These are phyloP conservation scores for Alternaria sp. DNA, from an alignment of 2,329 filamentous ascomycete genomes.

Conservation along the genomic window DNA sequence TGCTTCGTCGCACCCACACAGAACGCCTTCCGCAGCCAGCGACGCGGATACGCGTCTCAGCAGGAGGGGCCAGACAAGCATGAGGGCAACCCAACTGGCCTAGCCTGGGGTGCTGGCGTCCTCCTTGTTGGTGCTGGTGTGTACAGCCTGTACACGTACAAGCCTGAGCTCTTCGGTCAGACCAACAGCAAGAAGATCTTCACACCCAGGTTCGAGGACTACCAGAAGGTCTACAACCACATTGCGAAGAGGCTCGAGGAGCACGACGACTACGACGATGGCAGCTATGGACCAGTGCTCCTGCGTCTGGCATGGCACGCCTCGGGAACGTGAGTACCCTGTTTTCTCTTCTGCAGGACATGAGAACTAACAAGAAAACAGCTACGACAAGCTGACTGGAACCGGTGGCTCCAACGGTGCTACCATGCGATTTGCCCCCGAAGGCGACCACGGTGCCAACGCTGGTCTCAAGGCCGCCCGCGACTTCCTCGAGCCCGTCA, in stretches of 20 bases:
- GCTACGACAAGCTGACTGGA: constrained; percentile 81
- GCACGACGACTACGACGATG: constrained; percentile 95
- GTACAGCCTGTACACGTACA: constrained; percentile 62
- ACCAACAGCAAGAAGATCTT: constrained; percentile 61
- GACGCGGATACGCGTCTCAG: constrained; percentile 77
- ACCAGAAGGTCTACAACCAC: constrained; percentile 93
- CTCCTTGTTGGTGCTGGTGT: constrained; percentile 41
- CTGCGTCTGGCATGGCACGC: constrained; percentile 93
- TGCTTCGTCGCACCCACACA: constrained; percentile 67
- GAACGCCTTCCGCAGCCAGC: constrained; percentile 76
- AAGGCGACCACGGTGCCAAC: constrained; percentile 91
- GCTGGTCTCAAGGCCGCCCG: constrained; percentile 86
- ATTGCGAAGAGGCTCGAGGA: constrained; percentile 82
- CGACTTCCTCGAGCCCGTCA: constrained; percentile 91
- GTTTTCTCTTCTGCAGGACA: too few relatives aligned
- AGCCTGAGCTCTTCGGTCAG: constrained; percentile 56
- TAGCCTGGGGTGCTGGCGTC: constrained; percentile 46
- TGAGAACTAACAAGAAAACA: constrained; percentile 30
- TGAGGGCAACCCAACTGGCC: constrained; percentile 61
- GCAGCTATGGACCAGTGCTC: constrained; percentile 91
- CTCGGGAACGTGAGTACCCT: constrained; percentile 71
- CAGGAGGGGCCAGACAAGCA: constrained; percentile 58
- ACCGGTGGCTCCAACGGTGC: constrained; percentile 96
- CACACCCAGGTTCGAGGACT: constrained; percentile 82
- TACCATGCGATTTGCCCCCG: constrained; percentile 94